A percentile compares a stretch with the other conserved stretches of the same genome.
Evolutionary conservation across 768 basidiomycete species (phyloP).

Genomic region (Lactarius akahatsu): DNA sequence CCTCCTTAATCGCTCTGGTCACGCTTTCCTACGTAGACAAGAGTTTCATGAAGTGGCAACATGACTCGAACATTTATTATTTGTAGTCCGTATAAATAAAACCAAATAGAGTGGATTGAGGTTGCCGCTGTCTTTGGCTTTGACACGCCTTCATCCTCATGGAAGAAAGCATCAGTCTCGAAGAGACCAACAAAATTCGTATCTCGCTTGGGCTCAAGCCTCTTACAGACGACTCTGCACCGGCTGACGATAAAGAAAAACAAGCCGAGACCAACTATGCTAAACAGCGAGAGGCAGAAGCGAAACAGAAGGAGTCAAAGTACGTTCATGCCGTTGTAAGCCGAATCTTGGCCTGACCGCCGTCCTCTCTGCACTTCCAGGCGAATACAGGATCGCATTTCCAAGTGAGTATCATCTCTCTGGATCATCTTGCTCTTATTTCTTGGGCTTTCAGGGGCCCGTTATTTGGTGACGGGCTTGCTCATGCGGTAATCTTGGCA

Average conservation of each 20-base stretch:
- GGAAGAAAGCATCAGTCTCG: constrained; percentile 88
- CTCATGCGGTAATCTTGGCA: constrained; percentile 43
- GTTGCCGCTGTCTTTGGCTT: background rate
- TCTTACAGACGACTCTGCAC: constrained; percentile 74
- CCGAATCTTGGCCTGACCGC: constrained; percentile 26
- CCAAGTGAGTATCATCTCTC: constrained; percentile 73
- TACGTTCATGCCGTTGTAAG: constrained; percentile 38
- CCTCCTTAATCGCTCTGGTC: constrained; percentile 87
- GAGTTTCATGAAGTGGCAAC: constrained; percentile 88
- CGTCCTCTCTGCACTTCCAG: constrained; percentile 39
- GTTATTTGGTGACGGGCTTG: constrained; percentile 42
- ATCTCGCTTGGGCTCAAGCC: constrained; percentile 92
- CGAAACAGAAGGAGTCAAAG: constrained; percentile 74
- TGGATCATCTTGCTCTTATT: constrained; percentile 29
- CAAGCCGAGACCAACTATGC: constrained; percentile 87
- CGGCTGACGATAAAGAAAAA: constrained; percentile 74
- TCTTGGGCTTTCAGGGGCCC: constrained; percentile 37
- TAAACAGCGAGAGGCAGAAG: constrained; percentile 64
- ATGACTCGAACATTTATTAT: constrained; percentile 31
- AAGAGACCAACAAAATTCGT: constrained; percentile 96
- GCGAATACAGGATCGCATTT: constrained; percentile 70
- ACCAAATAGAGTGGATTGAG: constrained; percentile 2
- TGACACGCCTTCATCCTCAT: constrained; percentile 35
- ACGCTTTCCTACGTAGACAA: constrained; percentile 63
- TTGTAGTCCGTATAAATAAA: constrained; percentile 7